These are phyloP conservation scores for Colletotrichum sp. DNA, from an alignment of 2,329 filamentous ascomycete species.

Conservation along the genomic window DNA sequence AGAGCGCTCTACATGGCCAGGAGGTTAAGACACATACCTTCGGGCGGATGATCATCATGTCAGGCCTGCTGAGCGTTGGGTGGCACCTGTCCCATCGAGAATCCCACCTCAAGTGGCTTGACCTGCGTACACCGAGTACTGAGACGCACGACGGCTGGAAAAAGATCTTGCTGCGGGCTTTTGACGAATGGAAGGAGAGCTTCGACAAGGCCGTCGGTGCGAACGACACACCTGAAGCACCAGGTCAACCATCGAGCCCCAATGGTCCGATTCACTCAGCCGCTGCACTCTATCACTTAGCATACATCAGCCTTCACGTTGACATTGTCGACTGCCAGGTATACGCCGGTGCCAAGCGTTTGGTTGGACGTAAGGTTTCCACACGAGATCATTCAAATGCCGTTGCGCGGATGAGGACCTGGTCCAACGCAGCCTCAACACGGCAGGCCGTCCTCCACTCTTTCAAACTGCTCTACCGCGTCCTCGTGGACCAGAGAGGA, in stretches of 20 bases:
- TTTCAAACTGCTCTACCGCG: slow-evolving; percentile 78
- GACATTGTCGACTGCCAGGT: slow-evolving; percentile 92
- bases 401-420: slow-evolving; percentile 76
- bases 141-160: slow-evolving; percentile 77
- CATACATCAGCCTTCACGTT: slow-evolving; percentile 87
- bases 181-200: slow-evolving; percentile 86
- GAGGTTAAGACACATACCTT: slow-evolving; percentile 86
- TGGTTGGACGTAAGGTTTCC: slow-evolving; percentile 81
- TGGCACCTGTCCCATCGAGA: slow-evolving; percentile 92
- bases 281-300: slow-evolving; percentile 82
- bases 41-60: slow-evolving; percentile 89
- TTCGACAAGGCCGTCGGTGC: slow-evolving; percentile 73
- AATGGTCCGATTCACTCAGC: slow-evolving; percentile 77
- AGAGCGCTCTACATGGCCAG: slow-evolving; percentile 81
- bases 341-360: slow-evolving; percentile 78
- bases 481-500: slow-evolving; percentile 64
- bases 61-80: slow-evolving; percentile 85
- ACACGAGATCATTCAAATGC: slow-evolving; percentile 76
- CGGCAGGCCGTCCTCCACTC: slow-evolving; percentile 86
- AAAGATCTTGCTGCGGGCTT: slow-evolving; percentile 75
- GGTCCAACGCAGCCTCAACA: slow-evolving; percentile 77
- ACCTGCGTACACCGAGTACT: slow-evolving; percentile 65
- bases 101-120: slow-evolving; percentile 82
- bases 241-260: slow-evolving; percentile 56
- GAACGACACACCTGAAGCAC: slow-evolving; percentile 34